Evolutionary conservation across 768 basidiomycete species (phyloP), one percentile per base, ranked within the genome.

Genomic region (Amanita pallidorosea): DNA sequence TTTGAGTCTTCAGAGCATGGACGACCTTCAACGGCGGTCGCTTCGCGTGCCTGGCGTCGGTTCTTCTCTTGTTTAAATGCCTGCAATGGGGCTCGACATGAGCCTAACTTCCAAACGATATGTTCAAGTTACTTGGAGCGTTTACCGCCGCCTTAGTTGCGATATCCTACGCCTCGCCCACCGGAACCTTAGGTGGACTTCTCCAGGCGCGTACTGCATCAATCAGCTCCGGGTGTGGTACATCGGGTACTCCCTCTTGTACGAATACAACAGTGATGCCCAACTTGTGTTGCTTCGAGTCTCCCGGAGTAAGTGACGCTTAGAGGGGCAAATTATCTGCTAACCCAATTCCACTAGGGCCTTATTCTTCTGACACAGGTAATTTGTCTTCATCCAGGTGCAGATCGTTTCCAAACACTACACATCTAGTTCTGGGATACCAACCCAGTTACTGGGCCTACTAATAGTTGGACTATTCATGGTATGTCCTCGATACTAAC

Each of bases 231-330:
- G 70, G 77, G n/a, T 85, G 83, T 57, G 69, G 76, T 1, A 68
- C 72, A 1, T 65, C 66, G 37, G 73, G 76, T 2, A 57, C 67
- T 3, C 58, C 63, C 18, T 85, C 83, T 25, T 85, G 84, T 63
- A 71, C 73, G 45, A 77, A 75, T 54, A 68, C 72, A 1, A 64
- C 76, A 1, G 49, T 62, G 0, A 69, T 73, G 42, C 63, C 49
- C 17, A 17, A 53, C 22, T 15, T 36, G 34, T 51, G 49, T 40
- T 51, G 49, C 33, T 51, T 51, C 31, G 49, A 51, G 20, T 34
- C n/a, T 35, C 49, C 49, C 20, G 49, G 49, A 43, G 49, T 51
- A 23, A 34, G 49, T 44, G 7, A 15, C 5, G n/a, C 12, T 12
- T 8, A 11, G 4, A 17, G 12, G 11, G 1, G 6, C 27, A 51